Base-by-base conservation (phyloP, 148 eudicot species). In the Oxyria digyna region DNA sequence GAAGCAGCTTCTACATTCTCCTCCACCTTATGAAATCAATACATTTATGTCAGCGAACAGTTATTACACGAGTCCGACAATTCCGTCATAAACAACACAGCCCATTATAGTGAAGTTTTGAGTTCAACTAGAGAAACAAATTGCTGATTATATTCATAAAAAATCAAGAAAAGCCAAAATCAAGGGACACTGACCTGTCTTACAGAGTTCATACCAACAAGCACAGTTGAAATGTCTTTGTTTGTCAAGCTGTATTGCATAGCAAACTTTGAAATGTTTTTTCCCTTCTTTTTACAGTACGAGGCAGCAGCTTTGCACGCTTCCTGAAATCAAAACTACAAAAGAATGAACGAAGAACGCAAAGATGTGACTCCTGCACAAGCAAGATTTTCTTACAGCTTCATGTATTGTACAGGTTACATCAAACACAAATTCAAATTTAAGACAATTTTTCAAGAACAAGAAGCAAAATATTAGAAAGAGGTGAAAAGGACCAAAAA, bases 121-220 rank as follows among this genome's bases (percentile, higher is more conserved):
- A n/a, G n/a, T n/a, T n/a, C n/a, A n/a, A n/a, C n/a, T n/a, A n/a
- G n/a, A n/a, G n/a, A n/a, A n/a, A n/a, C n/a, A n/a, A 15, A 6
- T 45, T 38, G 41, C 6, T 38, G 7, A 38, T 5, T 38, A 38
- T 2, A 38, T 2, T n/a, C n/a, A n/a, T n/a, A n/a, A n/a, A n/a
- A n/a, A n/a, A n/a, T 20, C 11, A 49, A 8, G 3, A 49, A 20
- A 49, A 17, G 52, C 52, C 7, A 4, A 12, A 49, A 49, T 20
- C 26, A 49, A 27, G 62, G 27, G 20, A 62, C n/a, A 62, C 74
- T 57, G 14, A 88, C 99, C 99, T 95, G 93, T 75, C 67, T 74
- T 65, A 87, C 88, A 35, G 97, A 85, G 69, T 83, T 88, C 99
- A 95, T 95, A 73, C 99, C 99, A 29, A 95, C 97, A 74, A 95